These are phyloP conservation scores for Syzygium malaccense DNA, from an alignment of 441 rosid species.

Conservation along the genomic window DNA sequence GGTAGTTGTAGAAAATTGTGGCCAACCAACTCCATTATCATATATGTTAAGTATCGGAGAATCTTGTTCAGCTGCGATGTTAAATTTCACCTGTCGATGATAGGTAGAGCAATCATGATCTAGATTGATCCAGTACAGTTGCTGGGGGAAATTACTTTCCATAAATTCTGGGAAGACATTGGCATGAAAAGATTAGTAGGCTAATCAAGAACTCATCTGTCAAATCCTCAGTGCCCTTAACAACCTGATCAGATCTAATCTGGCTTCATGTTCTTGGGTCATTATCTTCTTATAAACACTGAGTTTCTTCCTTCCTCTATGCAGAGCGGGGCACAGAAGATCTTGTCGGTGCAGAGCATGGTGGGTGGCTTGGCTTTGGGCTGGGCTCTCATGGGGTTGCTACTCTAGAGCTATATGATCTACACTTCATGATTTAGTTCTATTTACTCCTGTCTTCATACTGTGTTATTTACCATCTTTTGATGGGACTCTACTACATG, in stretches of 20 bases:
- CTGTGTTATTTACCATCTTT: background rate
- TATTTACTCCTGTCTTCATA: background rate
- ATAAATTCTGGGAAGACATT: background rate
- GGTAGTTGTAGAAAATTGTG: background rate
- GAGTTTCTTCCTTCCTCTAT: background rate
- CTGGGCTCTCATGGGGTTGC: constrained; percentile 31
- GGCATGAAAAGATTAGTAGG: background rate
- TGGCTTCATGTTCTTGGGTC: background rate
- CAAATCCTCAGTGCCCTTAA: background rate
- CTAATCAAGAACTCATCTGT: background rate
- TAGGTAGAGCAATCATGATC: background rate
- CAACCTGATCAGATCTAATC: background rate
- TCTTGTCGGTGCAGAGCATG: constrained; percentile 10
- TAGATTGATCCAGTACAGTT: background rate
- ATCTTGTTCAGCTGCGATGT: background rate
- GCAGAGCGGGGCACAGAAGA: constrained; percentile 68
- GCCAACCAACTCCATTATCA: background rate
- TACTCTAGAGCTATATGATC: constrained; percentile 22
- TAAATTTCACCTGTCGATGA: background rate
- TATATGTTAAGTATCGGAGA: background rate
- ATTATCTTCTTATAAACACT: background rate
- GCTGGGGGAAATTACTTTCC: background rate
- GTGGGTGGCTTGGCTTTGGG: constrained; percentile 42
- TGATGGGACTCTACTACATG: background rate
- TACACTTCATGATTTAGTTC: background rate